Percentiles rank a stretch among this genome's conserved stretches.
Conservation (phyloP, 2,329 filamentous ascomycete species). For the Colletotrichum endophyticum region DNA sequence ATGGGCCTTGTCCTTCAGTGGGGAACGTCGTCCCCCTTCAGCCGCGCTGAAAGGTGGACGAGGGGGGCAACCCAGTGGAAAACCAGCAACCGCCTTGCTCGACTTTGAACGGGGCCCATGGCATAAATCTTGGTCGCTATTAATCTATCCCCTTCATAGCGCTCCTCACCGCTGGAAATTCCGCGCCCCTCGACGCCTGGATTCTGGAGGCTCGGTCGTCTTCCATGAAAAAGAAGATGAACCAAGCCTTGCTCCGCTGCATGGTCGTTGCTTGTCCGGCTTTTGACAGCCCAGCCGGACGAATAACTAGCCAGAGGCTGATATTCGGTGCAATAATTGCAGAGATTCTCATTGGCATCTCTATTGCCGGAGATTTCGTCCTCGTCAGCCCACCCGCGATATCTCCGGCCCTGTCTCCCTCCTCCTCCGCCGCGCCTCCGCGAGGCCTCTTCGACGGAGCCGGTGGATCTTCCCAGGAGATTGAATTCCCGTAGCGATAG, state of each 20-base stretch:
- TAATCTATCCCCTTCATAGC: conserved; percentile 13
- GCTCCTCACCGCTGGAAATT: background rate
- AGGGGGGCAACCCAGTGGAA: background rate
- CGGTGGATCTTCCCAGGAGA: background rate
- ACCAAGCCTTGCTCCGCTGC: background rate
- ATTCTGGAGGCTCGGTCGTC: background rate
- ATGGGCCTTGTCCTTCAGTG: background rate
- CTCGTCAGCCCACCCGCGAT: background rate
- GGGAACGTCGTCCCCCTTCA: background rate
- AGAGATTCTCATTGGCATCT: background rate
- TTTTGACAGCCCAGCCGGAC: background rate
- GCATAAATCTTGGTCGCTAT: conserved; percentile 4
- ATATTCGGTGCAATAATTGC: background rate
- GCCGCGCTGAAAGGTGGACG: background rate
- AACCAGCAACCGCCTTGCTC: background rate
- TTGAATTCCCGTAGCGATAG: background rate
- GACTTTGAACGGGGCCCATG: background rate
- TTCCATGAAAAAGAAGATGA: background rate
- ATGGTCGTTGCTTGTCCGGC: background rate
- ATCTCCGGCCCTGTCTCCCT: background rate
- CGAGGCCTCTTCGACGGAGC: background rate
- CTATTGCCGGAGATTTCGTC: background rate
- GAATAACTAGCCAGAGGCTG: background rate
- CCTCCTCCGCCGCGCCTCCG: background rate
- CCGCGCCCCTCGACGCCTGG: background rate